phyloP scores from a whole-genome alignment of 2,329 filamentous ascomycete species.

The Waltergamsia citrina region DNA sequence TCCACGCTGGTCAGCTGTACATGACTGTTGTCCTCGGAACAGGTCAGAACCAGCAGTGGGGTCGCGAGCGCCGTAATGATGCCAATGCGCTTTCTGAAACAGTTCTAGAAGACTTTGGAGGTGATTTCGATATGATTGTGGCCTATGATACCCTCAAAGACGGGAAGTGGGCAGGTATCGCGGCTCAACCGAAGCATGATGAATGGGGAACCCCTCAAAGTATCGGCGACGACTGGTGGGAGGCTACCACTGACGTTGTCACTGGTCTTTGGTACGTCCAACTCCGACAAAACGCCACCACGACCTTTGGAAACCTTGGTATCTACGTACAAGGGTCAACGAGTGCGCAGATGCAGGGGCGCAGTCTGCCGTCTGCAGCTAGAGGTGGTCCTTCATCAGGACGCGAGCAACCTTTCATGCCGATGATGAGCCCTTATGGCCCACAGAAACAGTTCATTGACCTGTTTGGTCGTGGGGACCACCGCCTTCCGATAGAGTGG shows the following conservation, averaged over 20 bases:
- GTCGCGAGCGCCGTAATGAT: conserved; percentile 32
- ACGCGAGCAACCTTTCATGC: conserved; percentile 12
- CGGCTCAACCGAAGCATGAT: conserved; percentile 21
- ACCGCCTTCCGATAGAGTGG: neutral
- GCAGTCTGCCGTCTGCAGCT: neutral
- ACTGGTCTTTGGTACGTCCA: neutral
- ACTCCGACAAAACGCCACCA: conserved; percentile 1
- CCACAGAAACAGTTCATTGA: neutral
- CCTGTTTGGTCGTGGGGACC: neutral
- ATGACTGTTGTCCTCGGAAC: conserved; percentile 46
- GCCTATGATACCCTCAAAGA: conserved; percentile 30
- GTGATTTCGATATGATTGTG: conserved; percentile 30
- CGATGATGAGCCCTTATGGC: conserved; percentile 6
- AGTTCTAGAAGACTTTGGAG: conserved; percentile 27
- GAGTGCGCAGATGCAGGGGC: neutral
- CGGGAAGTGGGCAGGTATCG: conserved; percentile 17
- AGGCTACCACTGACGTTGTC: neutral
- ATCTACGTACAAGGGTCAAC: neutral
- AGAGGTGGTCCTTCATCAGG: neutral
- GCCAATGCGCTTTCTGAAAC: conserved; percentile 22
- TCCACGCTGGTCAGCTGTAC: conserved; percentile 21
- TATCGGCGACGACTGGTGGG: neutral
- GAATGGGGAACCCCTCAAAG: neutral
- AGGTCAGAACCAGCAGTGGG: conserved; percentile 34
- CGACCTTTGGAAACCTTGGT: conserved; percentile 5